Base-by-base conservation (phyloP, 1,284 basidiomycete genomes). In the Stereum hirsutum region DNA sequence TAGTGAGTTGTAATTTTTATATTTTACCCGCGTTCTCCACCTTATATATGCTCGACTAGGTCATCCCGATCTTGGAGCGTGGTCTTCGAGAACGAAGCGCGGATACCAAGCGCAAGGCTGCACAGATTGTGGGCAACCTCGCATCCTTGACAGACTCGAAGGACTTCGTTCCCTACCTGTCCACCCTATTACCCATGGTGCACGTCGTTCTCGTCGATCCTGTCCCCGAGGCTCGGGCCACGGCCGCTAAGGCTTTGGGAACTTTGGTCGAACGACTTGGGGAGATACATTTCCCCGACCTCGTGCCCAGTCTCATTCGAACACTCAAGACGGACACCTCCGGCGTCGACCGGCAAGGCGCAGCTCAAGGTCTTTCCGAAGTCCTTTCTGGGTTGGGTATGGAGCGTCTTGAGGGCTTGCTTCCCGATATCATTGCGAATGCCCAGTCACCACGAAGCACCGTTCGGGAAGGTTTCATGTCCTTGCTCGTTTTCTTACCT, bases 401-500 rank as follows among this genome's bases (percentile, higher is more conserved):
- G 84, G 96, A 99, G 55, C 79, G 94, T 42, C 78, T 99, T 55
- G 96, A 99, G 60, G 89, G 87, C 6, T 72, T 99, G 4, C 74
- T 99, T 6, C 96, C 96, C 0, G 92, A 96, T 52, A 91, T 99
- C 57, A 88, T 99, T 53, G 78, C 78, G 33, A 97, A 91, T 61
- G 90, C 93, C 1, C 81, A 89, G 52, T 95, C 89, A 42, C 85
- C 90, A 5, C 74, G 90, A 19, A 76, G 93, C 23, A 95, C 94
- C 42, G 91, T 99, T 31, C 81, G 94, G 41, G 96, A 99, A 72
- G 96, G 96, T 20, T 97, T 98, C 70, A 98, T 99, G 78, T 97
- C 94, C 2, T 69, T 99, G 20, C 79, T 99, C 39, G 93, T 99
- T 26, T 99, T 89, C 67, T 69, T 99, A 8, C 96, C 96, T 1